Evolutionary conservation across 1,139 yeast genomes (phyloP).

Genomic region (Diutina ranongensis): DNA sequence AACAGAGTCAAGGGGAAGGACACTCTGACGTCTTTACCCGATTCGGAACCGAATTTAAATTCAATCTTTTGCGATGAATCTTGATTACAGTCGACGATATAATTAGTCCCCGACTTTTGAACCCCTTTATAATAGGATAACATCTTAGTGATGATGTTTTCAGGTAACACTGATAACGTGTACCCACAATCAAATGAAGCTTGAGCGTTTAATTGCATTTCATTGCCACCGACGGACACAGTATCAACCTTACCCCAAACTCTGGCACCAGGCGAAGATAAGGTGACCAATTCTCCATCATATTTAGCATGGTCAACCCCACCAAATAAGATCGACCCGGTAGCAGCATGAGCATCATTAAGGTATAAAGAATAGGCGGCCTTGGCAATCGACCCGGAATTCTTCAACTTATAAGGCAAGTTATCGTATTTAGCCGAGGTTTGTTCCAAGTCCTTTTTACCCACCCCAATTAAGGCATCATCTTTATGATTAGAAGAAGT

Average conservation of each 20-base stretch:
- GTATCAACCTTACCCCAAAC: slow-evolving; percentile 2
- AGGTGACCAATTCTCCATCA: slow-evolving; percentile 4
- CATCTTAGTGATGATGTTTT: neutral
- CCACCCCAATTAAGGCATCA: slow-evolving; percentile 3
- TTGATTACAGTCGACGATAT: slow-evolving; percentile 4
- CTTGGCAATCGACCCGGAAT: neutral
- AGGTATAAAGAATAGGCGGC: slow-evolving; percentile 5
- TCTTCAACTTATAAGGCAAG: neutral
- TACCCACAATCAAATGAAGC: slow-evolving; percentile 4
- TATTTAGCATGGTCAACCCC: slow-evolving; percentile 6
- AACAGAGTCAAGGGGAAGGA: neutral
- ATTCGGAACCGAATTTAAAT: neutral
- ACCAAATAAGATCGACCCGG: slow-evolving; percentile 5
- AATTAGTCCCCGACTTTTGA: neutral
- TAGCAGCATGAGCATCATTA: neutral
- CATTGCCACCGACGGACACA: neutral
- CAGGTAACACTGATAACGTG: slow-evolving; percentile 5
- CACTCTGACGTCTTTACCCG: neutral
- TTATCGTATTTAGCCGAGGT: neutral
- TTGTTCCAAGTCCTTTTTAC: neutral
- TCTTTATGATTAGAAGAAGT: neutral
- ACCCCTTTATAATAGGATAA: neutral
- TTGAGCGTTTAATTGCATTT: neutral
- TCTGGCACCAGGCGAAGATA: slow-evolving; percentile 6
- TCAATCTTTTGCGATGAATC: neutral